These are phyloP conservation scores for Dipodascopsis uninucleata DNA, from an alignment of 805 yeast species.

Conservation along the genomic window DNA sequence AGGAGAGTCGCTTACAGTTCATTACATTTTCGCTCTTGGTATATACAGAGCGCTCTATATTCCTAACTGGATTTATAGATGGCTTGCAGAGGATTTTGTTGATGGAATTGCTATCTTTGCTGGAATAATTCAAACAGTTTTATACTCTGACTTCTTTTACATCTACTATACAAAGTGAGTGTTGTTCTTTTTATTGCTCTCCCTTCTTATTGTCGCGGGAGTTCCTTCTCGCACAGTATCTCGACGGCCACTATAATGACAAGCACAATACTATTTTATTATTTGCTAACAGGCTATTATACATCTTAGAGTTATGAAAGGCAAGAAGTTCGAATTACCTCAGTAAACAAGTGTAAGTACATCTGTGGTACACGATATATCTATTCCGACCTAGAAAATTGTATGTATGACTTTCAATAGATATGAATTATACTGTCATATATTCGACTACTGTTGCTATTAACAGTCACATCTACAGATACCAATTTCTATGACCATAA, in stretches of 20 bases:
- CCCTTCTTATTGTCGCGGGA: too few relatives aligned
- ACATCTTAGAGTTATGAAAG: slow-evolving; percentile 62
- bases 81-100: slow-evolving; percentile 40
- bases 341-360: slow-evolving; percentile 31
- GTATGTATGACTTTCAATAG: too few relatives aligned
- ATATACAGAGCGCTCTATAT: slow-evolving; percentile 83
- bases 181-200: not conserved
- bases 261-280: too few relatives aligned
- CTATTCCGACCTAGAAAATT: too few relatives aligned
- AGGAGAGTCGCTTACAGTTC: slow-evolving; percentile 81
- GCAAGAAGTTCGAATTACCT: slow-evolving; percentile 72
- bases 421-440: too few relatives aligned
- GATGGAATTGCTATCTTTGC: slow-evolving; percentile 72
- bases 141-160: slow-evolving; percentile 95
- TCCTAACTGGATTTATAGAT: slow-evolving; percentile 94
- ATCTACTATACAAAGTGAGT: slow-evolving; percentile 61
- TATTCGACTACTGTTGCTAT: too few relatives aligned
- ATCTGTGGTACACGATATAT: too few relatives aligned
- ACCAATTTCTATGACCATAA: too few relatives aligned
- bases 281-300: not conserved
- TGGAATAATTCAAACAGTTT: slow-evolving; percentile 78
- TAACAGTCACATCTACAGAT: too few relatives aligned
- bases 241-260: not conserved
- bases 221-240: too few relatives aligned
- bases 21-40: slow-evolving; percentile 92